A percentile compares a stretch with the other conserved stretches of the same genome.
These are phyloP conservation scores for Fraxinus platypoda DNA, from an alignment of 305 asterid genomes.

Conservation along the genomic window DNA sequence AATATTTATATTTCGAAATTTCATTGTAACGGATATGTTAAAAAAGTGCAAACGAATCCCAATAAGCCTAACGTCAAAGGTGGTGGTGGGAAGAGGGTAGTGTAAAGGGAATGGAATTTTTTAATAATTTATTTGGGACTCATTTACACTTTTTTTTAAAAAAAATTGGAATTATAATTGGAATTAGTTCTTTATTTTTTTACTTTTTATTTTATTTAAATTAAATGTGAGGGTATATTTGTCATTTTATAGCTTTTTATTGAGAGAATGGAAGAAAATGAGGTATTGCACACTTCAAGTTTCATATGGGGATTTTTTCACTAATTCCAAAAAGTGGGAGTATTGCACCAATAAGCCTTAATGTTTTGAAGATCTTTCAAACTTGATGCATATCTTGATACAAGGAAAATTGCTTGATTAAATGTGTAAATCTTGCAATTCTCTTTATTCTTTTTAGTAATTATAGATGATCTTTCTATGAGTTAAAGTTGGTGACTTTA, in stretches of 20 bases:
- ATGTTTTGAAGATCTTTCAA: not conserved
- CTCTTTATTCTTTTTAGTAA: not conserved
- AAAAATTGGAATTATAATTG: not conserved
- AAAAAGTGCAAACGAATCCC: not conserved
- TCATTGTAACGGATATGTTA: not conserved
- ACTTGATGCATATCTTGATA: not conserved
- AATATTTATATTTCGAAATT: not conserved
- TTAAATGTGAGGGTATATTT: too few species aligned
- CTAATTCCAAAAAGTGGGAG: not conserved
- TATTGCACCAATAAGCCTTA: not conserved
- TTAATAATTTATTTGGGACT: not conserved
- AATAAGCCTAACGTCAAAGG: not conserved
- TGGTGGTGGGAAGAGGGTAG: not conserved
- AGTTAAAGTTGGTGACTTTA: conserved; percentile 23
- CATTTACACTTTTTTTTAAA: not conserved
- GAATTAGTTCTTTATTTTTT: too few species aligned
- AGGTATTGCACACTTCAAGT: not conserved
- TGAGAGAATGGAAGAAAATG: too few species aligned
- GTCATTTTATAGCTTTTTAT: too few species aligned
- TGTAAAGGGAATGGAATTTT: not conserved
- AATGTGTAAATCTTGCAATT: not conserved
- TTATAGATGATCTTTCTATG: not conserved
- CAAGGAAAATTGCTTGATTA: not conserved
- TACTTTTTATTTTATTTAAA: too few species aligned
- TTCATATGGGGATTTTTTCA: not conserved